Evolutionary conservation across 176 grass and related monocot species (phyloP).

Genomic region (Oryza officinalis): DNA sequence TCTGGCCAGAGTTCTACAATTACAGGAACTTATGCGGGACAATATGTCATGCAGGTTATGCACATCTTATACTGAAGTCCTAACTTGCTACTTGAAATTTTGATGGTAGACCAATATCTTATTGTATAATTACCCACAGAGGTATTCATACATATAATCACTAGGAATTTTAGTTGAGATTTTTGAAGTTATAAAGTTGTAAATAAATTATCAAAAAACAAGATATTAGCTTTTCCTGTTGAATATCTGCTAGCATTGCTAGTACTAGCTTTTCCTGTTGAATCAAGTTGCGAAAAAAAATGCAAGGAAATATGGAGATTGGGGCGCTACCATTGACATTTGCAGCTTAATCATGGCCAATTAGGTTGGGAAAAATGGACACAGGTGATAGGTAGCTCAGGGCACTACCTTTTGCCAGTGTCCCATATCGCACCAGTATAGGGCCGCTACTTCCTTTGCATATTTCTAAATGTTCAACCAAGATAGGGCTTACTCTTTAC

Average conservation of each 20-base stretch:
- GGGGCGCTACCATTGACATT: neutral
- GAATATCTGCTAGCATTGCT: neutral
- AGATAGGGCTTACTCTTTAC: no score
- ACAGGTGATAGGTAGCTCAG: no score
- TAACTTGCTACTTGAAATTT: conserved; percentile 24
- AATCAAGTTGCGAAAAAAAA: neutral
- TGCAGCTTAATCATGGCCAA: neutral
- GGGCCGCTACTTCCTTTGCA: no score
- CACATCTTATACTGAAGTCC: conserved; percentile 1
- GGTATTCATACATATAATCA: neutral
- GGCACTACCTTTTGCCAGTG: no score
- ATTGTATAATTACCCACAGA: neutral
- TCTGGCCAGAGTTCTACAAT: conserved; percentile 99
- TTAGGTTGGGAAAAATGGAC: neutral
- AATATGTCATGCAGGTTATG: conserved; percentile 97
- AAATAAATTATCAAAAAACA: conserved; percentile 9
- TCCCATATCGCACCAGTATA: no score
- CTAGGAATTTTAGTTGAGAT: neutral
- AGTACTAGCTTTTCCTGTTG: neutral
- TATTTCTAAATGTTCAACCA: no score
- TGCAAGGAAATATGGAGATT: neutral
- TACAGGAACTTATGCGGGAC: conserved; percentile 95
- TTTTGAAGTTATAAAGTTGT: neutral
- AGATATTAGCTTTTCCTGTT: neutral
- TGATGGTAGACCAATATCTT: neutral